These are phyloP conservation scores for Fusarium sp. DNA, from an alignment of 2,329 filamentous ascomycete species.

Conservation along the genomic window DNA sequence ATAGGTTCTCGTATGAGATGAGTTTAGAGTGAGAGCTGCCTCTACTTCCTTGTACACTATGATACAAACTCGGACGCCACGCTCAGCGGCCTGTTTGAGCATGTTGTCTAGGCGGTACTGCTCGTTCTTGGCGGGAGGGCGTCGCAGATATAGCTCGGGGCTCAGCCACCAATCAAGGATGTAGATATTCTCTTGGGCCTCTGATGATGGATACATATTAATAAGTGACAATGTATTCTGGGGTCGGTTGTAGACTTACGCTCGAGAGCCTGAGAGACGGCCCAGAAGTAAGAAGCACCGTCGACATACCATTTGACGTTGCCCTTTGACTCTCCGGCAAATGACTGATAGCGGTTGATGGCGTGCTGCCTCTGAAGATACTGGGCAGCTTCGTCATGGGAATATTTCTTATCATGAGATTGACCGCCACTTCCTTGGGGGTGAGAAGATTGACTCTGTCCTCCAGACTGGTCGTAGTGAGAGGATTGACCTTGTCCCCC, in stretches of 20 bases:
- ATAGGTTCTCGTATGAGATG: conserved; percentile 38
- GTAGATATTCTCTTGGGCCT: conserved; percentile 79
- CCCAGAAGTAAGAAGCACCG: conserved; percentile 85
- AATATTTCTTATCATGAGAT: not conserved
- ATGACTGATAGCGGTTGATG: conserved; percentile 69
- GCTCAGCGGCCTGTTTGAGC: conserved; percentile 81
- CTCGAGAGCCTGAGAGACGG: conserved; percentile 81
- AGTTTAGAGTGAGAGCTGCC: conserved; percentile 73
- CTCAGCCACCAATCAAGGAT: conserved; percentile 93
- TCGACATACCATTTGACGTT: conserved; percentile 91
- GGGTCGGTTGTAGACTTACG: conserved; percentile 47
- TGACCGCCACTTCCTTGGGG: conserved; percentile 7
- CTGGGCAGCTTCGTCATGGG: conserved; percentile 19
- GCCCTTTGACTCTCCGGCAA: conserved; percentile 76
- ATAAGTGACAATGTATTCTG: conserved; percentile 11
- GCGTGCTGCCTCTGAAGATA: conserved; percentile 54
- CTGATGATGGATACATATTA: conserved; percentile 46
- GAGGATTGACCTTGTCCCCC: conserved; percentile 4
- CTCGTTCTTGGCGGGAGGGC: conserved; percentile 83
- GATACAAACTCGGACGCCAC: conserved; percentile 83
- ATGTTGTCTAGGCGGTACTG: conserved; percentile 85
- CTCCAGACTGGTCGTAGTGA: not conserved
- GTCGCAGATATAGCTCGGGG: conserved; percentile 85
- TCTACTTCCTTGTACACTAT: conserved; percentile 95
- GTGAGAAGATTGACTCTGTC: conserved; percentile 2